Percentiles rank a stretch among this genome's conserved stretches.
phyloP scores from a whole-genome alignment of 176 grass and related monocot species.

The Triticum aestivum region IWGSC_CS_RefSeq_v2.1 NC_057798.1:1008651-1009150 shows the following conservation, averaged over 20 bases:
- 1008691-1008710: constrained; percentile 16
- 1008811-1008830: constrained; percentile 52
- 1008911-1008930: constrained; percentile 31
- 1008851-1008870: constrained; percentile 61
- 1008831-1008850: constrained; percentile 47
- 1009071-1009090: constrained; percentile 59
- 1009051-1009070: constrained; percentile 66
- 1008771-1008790: constrained; percentile 62
- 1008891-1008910: constrained; percentile 45
- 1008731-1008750: constrained; percentile 91
- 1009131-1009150: constrained; percentile 58
- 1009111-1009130: constrained; percentile 31
- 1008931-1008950: constrained; percentile 34
- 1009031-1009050: constrained; percentile 59
- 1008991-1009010: constrained; percentile 38
- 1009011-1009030: constrained; percentile 46
- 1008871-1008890: constrained; percentile 53
- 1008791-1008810: constrained; percentile 73
- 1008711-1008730: constrained; percentile 20
- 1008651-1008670: neutral
- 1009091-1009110: constrained; percentile 51
- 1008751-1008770: constrained; percentile 77
- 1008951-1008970: constrained; percentile 31
- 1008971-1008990: constrained; percentile 33
- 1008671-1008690: neutral